These are phyloP conservation scores for Closterium sp. DNA, from an alignment of 139 green algal genomes.

Conservation along the genomic window DNA sequence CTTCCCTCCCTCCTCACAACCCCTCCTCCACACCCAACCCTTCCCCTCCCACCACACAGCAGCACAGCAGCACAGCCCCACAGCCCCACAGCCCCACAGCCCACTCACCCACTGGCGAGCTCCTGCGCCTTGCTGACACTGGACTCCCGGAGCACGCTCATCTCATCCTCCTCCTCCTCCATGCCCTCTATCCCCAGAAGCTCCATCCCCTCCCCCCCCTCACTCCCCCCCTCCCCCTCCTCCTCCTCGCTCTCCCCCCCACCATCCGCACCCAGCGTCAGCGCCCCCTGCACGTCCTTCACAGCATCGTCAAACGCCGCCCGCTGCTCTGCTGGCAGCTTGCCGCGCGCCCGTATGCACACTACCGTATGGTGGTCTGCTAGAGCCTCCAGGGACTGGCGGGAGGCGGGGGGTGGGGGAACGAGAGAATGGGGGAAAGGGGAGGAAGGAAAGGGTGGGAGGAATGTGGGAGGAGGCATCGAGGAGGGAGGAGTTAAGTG, in stretches of 20 bases:
- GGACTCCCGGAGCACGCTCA: conserved; percentile 15
- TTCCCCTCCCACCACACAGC: not conserved
- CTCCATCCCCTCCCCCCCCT: conserved; percentile 3
- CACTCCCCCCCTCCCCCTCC: not conserved
- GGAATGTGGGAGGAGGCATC: not conserved
- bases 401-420: not conserved
- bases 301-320: conserved; percentile 17
- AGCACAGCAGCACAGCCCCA: not conserved
- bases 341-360: conserved; percentile 27
- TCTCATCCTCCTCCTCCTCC: not conserved
- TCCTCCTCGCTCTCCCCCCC: not conserved
- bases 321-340: conserved; percentile 22
- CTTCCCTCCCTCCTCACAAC: not conserved
- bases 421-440: not conserved
- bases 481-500: too few species aligned
- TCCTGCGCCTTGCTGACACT: conserved; percentile 35
- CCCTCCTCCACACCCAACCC: not conserved
- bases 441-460: not conserved
- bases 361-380: conserved; percentile 37
- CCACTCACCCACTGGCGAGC: conserved; percentile 22
- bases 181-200: not conserved
- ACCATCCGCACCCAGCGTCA: not conserved
- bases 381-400: conserved; percentile 39
- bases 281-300: conserved; percentile 19
- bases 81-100: not conserved